Base-by-base conservation (phyloP, 352 stramenopile genomes). In the Blastocystis sp. region DNA sequence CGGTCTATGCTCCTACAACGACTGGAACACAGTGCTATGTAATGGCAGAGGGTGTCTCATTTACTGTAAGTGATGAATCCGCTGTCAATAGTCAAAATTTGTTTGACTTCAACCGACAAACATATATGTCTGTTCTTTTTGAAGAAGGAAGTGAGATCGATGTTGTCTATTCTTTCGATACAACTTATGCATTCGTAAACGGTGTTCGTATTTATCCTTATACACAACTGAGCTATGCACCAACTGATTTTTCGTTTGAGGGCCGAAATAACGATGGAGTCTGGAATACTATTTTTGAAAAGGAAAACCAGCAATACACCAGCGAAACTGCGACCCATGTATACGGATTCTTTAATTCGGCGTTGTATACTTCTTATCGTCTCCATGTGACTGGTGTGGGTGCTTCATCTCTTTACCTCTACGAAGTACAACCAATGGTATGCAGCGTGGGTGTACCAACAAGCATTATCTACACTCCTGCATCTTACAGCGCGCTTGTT, bases 261-360 rank as follows among this genome's bases (percentile, higher is more conserved):
- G 73, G 53, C 7, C 16, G 5, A 5, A n/a, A 53, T 2, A n/a
- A 39, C 7, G 47, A 30, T 0, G 41, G 43, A n/a, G 18, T 55
- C 11, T 85, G 26, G 16, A 50, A 50, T 7, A 85, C 9, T 8
- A 24, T 85, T 18, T 30, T 85, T 8, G 20, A n/a, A 59, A 13
- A 59, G 20, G 20, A 13, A 13, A 59, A 59, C 2, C 11, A 24
- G n/a, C 5, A 13, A 2, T 69, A 66, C 37, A 13, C 34, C 4
- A 55, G 1, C 1, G 30, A 2, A 16, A 45, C 26, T 4, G 26
- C 45, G 2, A 65, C 50, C 20, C 5, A 13, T 2, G 65, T 66
- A 24, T 85, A 50, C 39, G 47, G 73, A 1, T 85, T 66, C 39
- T 85, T 85, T 34, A 85, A 62, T 16, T 34, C 73, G 16, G 43